phyloP scores from a whole-genome alignment of 768 basidiomycete genomes.

The Tulasnella sp. region DNA sequence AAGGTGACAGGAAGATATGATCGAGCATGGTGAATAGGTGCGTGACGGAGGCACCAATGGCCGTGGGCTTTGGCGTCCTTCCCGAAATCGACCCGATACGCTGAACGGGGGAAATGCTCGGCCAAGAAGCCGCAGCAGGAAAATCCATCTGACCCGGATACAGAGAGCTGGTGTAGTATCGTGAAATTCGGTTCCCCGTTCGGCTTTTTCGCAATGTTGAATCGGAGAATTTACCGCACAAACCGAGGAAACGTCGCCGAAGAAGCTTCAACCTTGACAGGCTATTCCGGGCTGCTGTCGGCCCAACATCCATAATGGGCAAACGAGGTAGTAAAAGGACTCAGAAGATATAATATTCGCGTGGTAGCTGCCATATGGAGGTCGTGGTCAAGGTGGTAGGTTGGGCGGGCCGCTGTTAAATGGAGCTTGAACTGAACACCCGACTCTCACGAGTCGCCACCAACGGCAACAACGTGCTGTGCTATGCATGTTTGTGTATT shows the following conservation, averaged over 20 bases:
- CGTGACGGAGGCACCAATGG: neutral
- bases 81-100: neutral
- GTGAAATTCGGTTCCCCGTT: neutral
- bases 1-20: neutral
- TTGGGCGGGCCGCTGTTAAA: neutral
- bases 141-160: neutral
- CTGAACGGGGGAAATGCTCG: neutral
- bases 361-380: neutral
- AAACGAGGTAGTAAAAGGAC: neutral
- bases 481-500: neutral
- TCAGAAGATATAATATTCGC: neutral
- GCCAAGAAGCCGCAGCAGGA: neutral
- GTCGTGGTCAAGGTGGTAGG: neutral
- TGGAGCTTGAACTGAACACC: neutral
- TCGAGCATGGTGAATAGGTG: neutral
- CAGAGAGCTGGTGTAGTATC: neutral
- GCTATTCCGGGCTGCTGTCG: neutral
- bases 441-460: neutral
- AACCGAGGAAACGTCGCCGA: neutral
- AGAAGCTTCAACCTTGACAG: neutral
- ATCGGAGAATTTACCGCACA: neutral
- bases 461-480: neutral
- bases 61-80: neutral
- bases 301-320: neutral
- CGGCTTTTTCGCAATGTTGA: neutral